phyloP scores from a whole-genome alignment of 306 rosid genomes.

The Trichosanthes cucumerina region DNA sequence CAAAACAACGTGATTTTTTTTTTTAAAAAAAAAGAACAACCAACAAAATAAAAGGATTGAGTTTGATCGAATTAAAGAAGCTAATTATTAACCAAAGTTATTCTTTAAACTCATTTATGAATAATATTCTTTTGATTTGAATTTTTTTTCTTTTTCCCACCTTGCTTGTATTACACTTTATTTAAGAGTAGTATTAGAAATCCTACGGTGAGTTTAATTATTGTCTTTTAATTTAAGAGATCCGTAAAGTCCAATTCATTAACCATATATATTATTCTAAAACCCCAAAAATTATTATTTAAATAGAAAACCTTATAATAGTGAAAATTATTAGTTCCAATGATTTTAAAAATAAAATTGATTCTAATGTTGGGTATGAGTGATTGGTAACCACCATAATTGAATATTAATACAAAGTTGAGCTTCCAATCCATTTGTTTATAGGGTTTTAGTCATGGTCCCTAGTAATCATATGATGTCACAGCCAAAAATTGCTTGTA shows the following conservation, averaged over 20 bases:
- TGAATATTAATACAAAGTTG: background rate
- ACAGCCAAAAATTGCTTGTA: background rate
- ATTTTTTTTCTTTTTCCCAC: too few species aligned
- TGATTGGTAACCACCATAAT: background rate
- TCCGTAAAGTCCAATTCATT: background rate
- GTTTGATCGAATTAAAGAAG: too few species aligned
- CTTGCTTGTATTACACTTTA: background rate
- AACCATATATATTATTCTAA: background rate
- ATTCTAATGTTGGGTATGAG: background rate
- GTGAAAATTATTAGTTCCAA: background rate
- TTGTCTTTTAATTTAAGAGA: too few species aligned
- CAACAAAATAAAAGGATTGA: too few species aligned
- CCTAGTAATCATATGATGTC: background rate
- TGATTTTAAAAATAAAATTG: background rate
- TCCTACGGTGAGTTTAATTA: too few species aligned
- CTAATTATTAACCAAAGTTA: too few species aligned
- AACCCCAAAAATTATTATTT: background rate
- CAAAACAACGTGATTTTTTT: too few species aligned
- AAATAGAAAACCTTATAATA: background rate
- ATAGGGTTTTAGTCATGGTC: conserved; percentile 1
- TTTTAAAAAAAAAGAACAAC: too few species aligned
- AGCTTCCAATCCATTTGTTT: background rate
- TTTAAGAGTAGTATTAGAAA: too few species aligned
- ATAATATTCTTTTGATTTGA: background rate
- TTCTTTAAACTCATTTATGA: background rate